phyloP scores from a whole-genome alignment of 495 filamentous ascomycete species.

The Tuber calosporum region DNA sequence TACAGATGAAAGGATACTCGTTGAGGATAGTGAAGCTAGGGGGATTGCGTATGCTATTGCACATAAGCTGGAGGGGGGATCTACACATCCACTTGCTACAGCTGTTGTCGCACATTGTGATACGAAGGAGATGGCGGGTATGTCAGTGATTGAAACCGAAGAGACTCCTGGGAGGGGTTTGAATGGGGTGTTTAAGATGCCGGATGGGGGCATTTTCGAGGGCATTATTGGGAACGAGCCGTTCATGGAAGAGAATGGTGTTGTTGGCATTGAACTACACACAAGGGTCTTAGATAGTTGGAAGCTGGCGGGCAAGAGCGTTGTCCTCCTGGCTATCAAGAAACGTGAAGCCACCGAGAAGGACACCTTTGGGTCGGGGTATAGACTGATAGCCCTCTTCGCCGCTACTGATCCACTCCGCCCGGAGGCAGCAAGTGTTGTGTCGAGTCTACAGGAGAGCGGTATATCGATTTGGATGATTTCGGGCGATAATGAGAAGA shows the following conservation, averaged over 20 bases:
- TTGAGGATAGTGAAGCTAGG: slow-evolving; percentile 41
- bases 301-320: slow-evolving; percentile 65
- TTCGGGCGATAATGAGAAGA: slow-evolving; percentile 72
- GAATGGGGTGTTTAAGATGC: slow-evolving; percentile 57
- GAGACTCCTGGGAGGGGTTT: slow-evolving; percentile 80
- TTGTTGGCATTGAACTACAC: slow-evolving; percentile 41
- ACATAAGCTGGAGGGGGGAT: slow-evolving; percentile 67
- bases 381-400: slow-evolving; percentile 49
- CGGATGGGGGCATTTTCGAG: slow-evolving; percentile 48
- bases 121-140: slow-evolving; percentile 40
- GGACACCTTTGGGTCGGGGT: slow-evolving; percentile 15
- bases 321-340: slow-evolving; percentile 58
- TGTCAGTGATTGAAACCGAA: slow-evolving; percentile 51
- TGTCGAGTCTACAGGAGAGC: slow-evolving; percentile 59
- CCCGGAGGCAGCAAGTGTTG: slow-evolving; percentile 60
- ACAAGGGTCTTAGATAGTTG: slow-evolving; percentile 53
- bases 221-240: slow-evolving; percentile 79
- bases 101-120: slow-evolving; percentile 67
- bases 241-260: slow-evolving; percentile 52
- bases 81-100: slow-evolving; percentile 78
- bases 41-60: slow-evolving; percentile 49
- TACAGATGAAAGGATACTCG: slow-evolving; percentile 59
- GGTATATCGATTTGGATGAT: slow-evolving; percentile 81
- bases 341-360: slow-evolving; percentile 14
- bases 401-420: slow-evolving; percentile 69